Conservation (phyloP, 2,329 filamentous ascomycete genomes). For the Rhinocladiella similis region DNA sequence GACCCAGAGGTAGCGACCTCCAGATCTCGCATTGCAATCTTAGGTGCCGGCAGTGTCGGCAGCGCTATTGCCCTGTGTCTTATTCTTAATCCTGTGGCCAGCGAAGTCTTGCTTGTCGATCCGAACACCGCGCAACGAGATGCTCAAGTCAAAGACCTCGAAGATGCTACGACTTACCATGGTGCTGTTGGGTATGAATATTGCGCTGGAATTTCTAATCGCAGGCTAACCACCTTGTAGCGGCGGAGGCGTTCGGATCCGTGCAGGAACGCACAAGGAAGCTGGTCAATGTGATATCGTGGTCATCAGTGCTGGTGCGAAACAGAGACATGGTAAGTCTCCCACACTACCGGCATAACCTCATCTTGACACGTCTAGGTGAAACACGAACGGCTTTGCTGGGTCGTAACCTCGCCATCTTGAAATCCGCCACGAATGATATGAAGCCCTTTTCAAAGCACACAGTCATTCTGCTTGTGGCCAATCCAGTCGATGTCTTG, state of each 20-base stretch:
- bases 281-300: slow-evolving; percentile 57
- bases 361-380: slow-evolving; percentile 29
- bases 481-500: slow-evolving; percentile 58
- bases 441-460: slow-evolving; percentile 52
- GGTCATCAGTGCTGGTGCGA: slow-evolving; percentile 57
- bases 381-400: slow-evolving; percentile 50
- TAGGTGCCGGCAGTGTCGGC: slow-evolving; percentile 55
- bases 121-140: slow-evolving; percentile 48
- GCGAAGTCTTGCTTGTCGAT: slow-evolving; percentile 57
- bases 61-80: slow-evolving; percentile 54
- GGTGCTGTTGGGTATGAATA: slow-evolving; percentile 46
- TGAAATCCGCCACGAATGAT: slow-evolving; percentile 48
- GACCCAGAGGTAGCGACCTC: slow-evolving; percentile 14
- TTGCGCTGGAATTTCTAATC: slow-evolving; percentile 2
- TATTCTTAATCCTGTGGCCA: slow-evolving; percentile 51
- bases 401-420: slow-evolving; percentile 50
- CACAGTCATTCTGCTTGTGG: slow-evolving; percentile 52
- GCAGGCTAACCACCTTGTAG: slow-evolving; percentile 5
- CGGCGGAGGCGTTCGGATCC: slow-evolving; percentile 19
- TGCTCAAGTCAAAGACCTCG: slow-evolving; percentile 54
- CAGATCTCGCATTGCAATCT: slow-evolving; percentile 45
- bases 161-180: slow-evolving; percentile 52
- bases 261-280: slow-evolving; percentile 35
- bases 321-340: slow-evolving; percentile 42
- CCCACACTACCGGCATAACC: neutral